Base-by-base conservation (phyloP, 1,284 basidiomycete species). In the Pseudozyma sp. region DNA sequence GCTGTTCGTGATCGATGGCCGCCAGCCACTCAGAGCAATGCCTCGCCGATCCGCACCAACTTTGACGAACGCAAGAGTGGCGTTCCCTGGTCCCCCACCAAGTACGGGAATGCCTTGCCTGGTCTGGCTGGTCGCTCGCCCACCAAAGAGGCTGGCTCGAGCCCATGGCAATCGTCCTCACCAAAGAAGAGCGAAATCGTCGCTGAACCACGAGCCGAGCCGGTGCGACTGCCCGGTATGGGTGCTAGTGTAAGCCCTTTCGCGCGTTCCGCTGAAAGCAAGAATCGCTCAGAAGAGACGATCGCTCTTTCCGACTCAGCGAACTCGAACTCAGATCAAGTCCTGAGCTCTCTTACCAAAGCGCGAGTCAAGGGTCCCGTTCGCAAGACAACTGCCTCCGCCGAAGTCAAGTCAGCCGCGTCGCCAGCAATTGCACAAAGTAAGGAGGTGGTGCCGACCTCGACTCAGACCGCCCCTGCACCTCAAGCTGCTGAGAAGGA, bases 1-100 rank as follows among this genome's bases (percentile, higher is more conserved):
- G 70, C 70, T 12, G 70, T 77, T 21, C 67, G 67, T 16, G 70
- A 70, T 34, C 70, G 75, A 25, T 77, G 74, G 74, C 69, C 74
- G 10, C 69, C 69, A 14, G 59, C 60, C 21, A 21, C 53, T 25
- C 59, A 75, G 48, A 52, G 52, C 34, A 54, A 49, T 19, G 45
- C 54, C 36, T 56, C 66, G 21, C 64, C 70, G 12, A 50, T 60
- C n/a, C 67, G 63, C 13, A 51, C 52, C 16, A 49, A 19, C 51
- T 18, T 51, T 13, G 70, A 70, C 16, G 63, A 75, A 3, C 63
- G 63, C 51, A 71, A 68, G 45, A 18, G 9, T n/a, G 58, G 44
- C 16, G 42, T 53, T 11, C 49, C 60, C 2, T 69, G 76, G 71
- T 65, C 68, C n/a, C 76, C 76, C 3, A 74, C 60, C 57, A 74